A percentile compares a stretch with the other conserved stretches of the same genome.
Conservation (phyloP, 2,329 filamentous ascomycete genomes). For the Pyrenochaeta sp. region DNA sequence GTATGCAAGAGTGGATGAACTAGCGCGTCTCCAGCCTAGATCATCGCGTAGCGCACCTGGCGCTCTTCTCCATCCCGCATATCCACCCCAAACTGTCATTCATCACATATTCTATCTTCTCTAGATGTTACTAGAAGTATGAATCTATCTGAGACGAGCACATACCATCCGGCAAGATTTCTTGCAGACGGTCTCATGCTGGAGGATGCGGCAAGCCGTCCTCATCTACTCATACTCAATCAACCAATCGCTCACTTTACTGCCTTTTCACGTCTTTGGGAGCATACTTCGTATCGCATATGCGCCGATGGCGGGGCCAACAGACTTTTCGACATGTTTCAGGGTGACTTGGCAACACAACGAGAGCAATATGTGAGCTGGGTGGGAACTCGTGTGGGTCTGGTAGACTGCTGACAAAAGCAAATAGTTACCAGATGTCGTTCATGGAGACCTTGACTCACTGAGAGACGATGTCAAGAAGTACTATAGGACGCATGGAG, state of each 20-base stretch:
- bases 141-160: conserved; percentile 18
- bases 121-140: conserved; percentile 10
- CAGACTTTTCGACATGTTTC: conserved; percentile 66
- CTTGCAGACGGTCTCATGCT: conserved; percentile 27
- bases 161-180: conserved; percentile 38
- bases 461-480: conserved; percentile 67
- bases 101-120: not conserved
- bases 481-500: conserved; percentile 71
- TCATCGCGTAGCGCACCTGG: conserved; percentile 10
- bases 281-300: conserved; percentile 69
- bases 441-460: conserved; percentile 94
- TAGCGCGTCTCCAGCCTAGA: conserved; percentile 11
- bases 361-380: conserved; percentile 42
- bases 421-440: conserved; percentile 60
- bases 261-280: conserved; percentile 58
- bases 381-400: not conserved
- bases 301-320: conserved; percentile 95
- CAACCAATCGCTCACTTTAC: conserved; percentile 57
- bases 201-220: conserved; percentile 26
- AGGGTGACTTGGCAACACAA: conserved; percentile 27
- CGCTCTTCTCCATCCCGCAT: conserved; percentile 1
- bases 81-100: not conserved
- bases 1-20: not conserved
- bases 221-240: conserved; percentile 56
- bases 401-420: conserved; percentile 16